Conservation (phyloP, 2,329 filamentous ascomycete genomes). For the Aspergillus glaucus region DNA sequence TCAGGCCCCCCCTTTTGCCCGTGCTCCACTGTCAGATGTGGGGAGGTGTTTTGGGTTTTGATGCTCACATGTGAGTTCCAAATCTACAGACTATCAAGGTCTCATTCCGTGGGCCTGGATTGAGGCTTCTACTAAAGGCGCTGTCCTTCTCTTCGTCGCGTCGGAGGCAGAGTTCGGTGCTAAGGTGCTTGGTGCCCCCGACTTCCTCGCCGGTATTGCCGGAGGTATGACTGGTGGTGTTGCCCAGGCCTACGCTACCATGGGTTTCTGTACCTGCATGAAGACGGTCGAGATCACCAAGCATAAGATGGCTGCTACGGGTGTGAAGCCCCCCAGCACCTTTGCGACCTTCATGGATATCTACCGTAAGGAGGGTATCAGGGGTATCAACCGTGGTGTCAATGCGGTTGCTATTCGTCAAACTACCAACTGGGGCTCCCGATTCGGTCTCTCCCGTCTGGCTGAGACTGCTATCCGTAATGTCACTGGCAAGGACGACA, state of each 20-base stretch:
- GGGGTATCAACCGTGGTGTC: constrained; percentile 96
- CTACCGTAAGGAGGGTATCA: constrained; percentile 87
- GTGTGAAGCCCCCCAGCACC: constrained; percentile 80
- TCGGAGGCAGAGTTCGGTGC: constrained; percentile 97
- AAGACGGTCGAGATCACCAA: constrained; percentile 99
- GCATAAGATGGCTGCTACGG: constrained; percentile 81
- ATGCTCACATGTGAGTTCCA: constrained; percentile 7
- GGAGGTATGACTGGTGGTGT: constrained; percentile 93
- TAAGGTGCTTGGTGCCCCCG: constrained; percentile 70
- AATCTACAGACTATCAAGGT: constrained; percentile 81
- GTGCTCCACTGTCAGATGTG: constrained; percentile 7
- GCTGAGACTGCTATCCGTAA: constrained; percentile 83
- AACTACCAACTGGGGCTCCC: constrained; percentile 98
- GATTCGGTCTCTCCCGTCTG: constrained; percentile 88
- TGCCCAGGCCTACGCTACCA: constrained; percentile 96
- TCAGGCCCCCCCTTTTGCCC: constrained; percentile 1
- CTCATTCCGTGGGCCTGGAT: constrained; percentile 99
- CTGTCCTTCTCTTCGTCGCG: constrained; percentile 96
- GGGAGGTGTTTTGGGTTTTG: constrained; percentile 5
- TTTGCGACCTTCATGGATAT: constrained; percentile 96
- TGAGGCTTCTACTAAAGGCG: constrained; percentile 98
- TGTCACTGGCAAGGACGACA: constrained; percentile 69
- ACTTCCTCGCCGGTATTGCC: constrained; percentile 81
- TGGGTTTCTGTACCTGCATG: constrained; percentile 99
- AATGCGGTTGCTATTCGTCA: constrained; percentile 98